Conservation (phyloP, 768 basidiomycete species). For the Lactarius pseudohatsudake region DNA sequence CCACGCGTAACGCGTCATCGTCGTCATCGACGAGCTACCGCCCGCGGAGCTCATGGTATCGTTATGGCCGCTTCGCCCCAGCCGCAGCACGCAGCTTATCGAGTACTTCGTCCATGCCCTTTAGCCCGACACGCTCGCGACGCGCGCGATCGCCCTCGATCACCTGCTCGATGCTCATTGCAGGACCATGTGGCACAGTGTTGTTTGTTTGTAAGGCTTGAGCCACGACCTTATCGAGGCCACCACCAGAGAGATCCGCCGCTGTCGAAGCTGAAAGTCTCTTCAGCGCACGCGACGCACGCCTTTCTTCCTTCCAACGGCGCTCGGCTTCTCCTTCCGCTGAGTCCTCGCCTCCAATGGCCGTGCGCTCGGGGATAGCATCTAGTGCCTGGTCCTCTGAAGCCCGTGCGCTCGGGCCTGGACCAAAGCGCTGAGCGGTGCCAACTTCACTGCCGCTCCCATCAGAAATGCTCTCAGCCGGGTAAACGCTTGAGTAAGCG, state of each 20-base stretch:
- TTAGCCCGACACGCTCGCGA: constrained; percentile 23
- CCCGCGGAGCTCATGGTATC: constrained; percentile 11
- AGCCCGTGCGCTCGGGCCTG: constrained; percentile 22
- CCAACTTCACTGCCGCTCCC: constrained; percentile 21
- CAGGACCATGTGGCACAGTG: constrained; percentile 9
- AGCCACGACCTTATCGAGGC: constrained; percentile 17
- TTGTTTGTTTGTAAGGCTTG: constrained; percentile 5
- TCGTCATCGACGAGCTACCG: constrained; percentile 13
- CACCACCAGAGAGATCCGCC: constrained; percentile 5
- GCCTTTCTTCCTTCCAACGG: constrained; percentile 28
- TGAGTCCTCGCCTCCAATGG: constrained; percentile 7
- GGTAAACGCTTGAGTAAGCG: constrained; percentile 27
- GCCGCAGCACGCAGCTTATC: constrained; percentile 27
- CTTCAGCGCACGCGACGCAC: constrained; percentile 26
- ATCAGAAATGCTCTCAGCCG: constrained; percentile 26
- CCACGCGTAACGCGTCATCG: constrained; percentile 5
- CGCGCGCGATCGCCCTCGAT: constrained; percentile 25
- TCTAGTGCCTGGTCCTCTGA: constrained; percentile 26
- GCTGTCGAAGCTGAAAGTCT: constrained; percentile 19
- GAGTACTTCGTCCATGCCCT: constrained; percentile 30
- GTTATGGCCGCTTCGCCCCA: constrained; percentile 2
- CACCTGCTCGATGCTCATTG: constrained; percentile 29
- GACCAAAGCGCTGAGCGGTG: constrained; percentile 21
- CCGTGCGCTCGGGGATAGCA: constrained; percentile 24
- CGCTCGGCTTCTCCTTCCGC: constrained; percentile 14